phyloP scores from a whole-genome alignment of 441 rosid genomes.

The Isatis lusitanica region DNA sequence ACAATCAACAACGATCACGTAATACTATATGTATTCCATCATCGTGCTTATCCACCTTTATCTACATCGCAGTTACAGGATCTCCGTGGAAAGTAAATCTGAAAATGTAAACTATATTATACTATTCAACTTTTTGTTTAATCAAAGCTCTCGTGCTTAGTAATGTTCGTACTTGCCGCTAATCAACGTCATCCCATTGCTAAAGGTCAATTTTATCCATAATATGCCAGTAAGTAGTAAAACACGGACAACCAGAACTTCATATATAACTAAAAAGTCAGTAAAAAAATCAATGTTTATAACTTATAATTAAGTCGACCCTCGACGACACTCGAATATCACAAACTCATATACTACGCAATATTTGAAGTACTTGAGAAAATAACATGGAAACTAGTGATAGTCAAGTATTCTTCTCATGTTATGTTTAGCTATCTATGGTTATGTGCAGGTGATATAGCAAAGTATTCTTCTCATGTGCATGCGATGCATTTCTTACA shows the following conservation, averaged over 20 bases:
- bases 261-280: neutral
- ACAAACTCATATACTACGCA: neutral
- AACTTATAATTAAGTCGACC: too few species aligned
- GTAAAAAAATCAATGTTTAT: neutral
- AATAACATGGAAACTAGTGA: neutral
- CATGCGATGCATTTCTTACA: neutral
- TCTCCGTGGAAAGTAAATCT: neutral
- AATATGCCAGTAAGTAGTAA: neutral
- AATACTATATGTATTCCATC: slow-evolving; percentile 2
- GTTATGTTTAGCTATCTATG: too few species aligned
- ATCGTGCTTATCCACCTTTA: slow-evolving; percentile 34
- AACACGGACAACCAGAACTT: too few species aligned
- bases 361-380: neutral
- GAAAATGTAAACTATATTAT: neutral
- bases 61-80: slow-evolving; percentile 17
- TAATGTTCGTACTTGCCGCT: neutral
- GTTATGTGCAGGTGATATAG: too few species aligned
- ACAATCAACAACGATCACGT: neutral
- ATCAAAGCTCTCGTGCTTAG: neutral
- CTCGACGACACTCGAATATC: neutral
- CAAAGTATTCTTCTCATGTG: neutral
- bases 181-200: neutral
- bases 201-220: neutral
- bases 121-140: neutral
- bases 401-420: neutral